Conservation (phyloP, 2,329 filamentous ascomycete genomes). For the Hypoxylon sp. region DNA sequence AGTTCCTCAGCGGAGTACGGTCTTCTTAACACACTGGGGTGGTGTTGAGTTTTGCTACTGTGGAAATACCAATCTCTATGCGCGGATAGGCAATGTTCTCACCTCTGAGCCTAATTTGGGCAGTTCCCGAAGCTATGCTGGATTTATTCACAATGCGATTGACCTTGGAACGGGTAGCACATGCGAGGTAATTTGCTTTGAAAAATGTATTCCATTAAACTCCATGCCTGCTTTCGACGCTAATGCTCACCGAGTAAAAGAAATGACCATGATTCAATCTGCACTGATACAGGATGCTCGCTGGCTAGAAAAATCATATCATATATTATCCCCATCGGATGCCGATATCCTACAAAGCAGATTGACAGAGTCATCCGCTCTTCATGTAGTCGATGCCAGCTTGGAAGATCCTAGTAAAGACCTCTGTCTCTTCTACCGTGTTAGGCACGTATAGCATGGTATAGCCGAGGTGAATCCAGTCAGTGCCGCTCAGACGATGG, state of each 20-base stretch:
- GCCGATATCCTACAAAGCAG: neutral
- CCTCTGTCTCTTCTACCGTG: conserved; percentile 30
- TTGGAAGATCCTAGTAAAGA: conserved; percentile 26
- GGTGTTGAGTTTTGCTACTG: neutral
- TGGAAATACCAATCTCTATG: too few relatives aligned
- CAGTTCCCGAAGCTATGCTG: neutral
- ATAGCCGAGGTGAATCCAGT: conserved; percentile 37
- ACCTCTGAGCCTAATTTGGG: neutral
- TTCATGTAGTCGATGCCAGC: conserved; percentile 39
- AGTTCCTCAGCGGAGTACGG: neutral
- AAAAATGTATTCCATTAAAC: neutral
- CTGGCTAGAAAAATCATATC: neutral
- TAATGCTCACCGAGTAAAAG: neutral
- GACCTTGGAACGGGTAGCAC: neutral
- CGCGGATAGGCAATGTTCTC: too few relatives aligned
- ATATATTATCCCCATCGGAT: neutral
- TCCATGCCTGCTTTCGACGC: neutral
- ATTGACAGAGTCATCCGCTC: conserved; percentile 19
- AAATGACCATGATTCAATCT: neutral
- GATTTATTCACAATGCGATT: neutral
- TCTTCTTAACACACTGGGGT: neutral
- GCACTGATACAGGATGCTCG: neutral
- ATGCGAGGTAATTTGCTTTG: neutral
- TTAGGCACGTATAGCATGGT: conserved; percentile 41
- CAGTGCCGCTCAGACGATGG: conserved; percentile 37